Conservation (phyloP, 257 asterid species). For the Handroanthus guayacan region DNA sequence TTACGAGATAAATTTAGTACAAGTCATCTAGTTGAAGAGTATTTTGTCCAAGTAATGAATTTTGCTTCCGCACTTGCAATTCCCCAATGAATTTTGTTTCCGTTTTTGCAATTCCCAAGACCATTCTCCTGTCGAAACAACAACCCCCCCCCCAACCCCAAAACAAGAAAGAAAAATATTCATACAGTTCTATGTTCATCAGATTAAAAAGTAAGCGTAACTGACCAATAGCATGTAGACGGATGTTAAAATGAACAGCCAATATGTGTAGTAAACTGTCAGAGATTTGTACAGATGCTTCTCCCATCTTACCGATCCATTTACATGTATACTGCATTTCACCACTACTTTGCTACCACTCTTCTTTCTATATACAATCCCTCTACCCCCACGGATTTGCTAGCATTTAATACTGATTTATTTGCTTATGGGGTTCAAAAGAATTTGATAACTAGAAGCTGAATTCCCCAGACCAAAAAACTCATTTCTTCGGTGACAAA, state of each 20-base stretch:
- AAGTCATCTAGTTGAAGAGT: background rate
- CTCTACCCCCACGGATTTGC: slow-evolving; percentile 43
- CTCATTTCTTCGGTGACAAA: slow-evolving; percentile 51
- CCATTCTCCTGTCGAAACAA: too few relatives aligned
- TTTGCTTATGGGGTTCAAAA: slow-evolving; percentile 39
- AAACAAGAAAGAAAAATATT: too few relatives aligned
- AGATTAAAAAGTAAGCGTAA: background rate
- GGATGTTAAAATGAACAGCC: background rate
- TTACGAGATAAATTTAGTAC: too few relatives aligned
- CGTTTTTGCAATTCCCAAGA: background rate
- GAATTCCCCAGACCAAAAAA: slow-evolving; percentile 36
- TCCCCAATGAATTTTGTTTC: background rate
- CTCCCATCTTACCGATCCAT: slow-evolving; percentile 42
- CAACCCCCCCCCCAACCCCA: too few relatives aligned
- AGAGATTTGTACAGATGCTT: slow-evolving; percentile 13
- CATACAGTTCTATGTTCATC: too few relatives aligned
- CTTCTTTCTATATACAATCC: slow-evolving; percentile 61
- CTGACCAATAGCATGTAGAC: background rate
- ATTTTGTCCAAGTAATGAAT: background rate
- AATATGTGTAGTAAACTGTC: background rate
- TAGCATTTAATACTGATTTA: slow-evolving; percentile 42
- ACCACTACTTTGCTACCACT: slow-evolving; percentile 40
- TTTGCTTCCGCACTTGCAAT: background rate
- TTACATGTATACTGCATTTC: slow-evolving; percentile 61
- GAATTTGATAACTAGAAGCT: slow-evolving; percentile 39